phyloP scores from a whole-genome alignment of 2,329 filamentous ascomycete species.

The Colletotrichum graminicola region DNA sequence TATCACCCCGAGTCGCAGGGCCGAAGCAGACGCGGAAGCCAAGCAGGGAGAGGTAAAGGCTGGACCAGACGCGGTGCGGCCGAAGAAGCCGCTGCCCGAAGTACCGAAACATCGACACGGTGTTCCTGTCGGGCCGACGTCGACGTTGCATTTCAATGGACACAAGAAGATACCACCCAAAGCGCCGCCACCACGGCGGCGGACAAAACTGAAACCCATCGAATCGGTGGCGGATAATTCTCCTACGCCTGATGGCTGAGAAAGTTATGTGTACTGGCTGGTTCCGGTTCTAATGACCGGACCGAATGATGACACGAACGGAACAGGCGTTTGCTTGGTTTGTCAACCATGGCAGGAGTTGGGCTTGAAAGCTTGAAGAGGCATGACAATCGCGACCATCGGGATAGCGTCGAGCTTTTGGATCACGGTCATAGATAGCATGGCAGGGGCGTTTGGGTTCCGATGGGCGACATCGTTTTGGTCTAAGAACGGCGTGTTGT shows the following conservation, averaged over 20 bases:
- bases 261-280: not conserved
- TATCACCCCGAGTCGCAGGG: conserved; percentile 79
- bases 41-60: conserved; percentile 46
- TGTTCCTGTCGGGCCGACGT: conserved; percentile 55
- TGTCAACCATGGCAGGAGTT: conserved; percentile 11
- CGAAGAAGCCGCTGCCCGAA: conserved; percentile 64
- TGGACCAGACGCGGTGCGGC: conserved; percentile 44
- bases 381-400: conserved; percentile 10
- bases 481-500: not conserved
- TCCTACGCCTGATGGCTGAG: conserved; percentile 5
- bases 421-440: conserved; percentile 27
- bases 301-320: conserved; percentile 15
- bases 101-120: conserved; percentile 70
- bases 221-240: conserved; percentile 23
- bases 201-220: conserved; percentile 55
- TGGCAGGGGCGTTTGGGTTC: conserved; percentile 40
- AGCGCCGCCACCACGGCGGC: conserved; percentile 60
- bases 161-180: conserved; percentile 60
- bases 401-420: conserved; percentile 13
- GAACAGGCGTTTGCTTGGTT: conserved; percentile 19
- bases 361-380: not conserved
- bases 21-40: conserved; percentile 46
- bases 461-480: not conserved
- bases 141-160: conserved; percentile 48
- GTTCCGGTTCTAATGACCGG: conserved; percentile 2